phyloP scores from a whole-genome alignment of 805 yeast species.

The Cephaloascus albidus region DNA sequence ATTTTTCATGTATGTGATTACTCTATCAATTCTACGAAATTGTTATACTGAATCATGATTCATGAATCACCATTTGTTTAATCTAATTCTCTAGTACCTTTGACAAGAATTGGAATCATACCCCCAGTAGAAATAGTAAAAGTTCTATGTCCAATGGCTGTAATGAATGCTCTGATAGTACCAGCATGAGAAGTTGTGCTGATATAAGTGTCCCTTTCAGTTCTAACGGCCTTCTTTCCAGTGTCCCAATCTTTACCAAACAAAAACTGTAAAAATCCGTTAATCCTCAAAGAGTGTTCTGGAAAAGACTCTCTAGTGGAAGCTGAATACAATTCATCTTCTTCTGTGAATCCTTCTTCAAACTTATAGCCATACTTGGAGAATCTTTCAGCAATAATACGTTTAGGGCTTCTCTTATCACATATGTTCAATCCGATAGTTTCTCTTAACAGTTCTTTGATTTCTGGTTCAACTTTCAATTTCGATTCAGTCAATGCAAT shows the following conservation, averaged over 20 bases:
- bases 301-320: slow-evolving; percentile 37
- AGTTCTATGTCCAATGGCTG: slow-evolving; percentile 24
- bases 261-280: slow-evolving; percentile 27
- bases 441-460: slow-evolving; percentile 17
- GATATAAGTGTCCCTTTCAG: slow-evolving; percentile 12
- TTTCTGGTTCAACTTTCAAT: slow-evolving; percentile 11
- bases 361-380: slow-evolving; percentile 29
- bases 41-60: too few relatives aligned
- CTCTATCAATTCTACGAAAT: too few relatives aligned
- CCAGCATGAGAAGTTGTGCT: slow-evolving; percentile 29
- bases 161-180: slow-evolving; percentile 20
- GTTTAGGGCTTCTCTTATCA: slow-evolving; percentile 9
- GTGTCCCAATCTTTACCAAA: slow-evolving; percentile 4
- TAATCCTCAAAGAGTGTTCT: slow-evolving; percentile 42
- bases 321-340: slow-evolving; percentile 35
- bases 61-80: too few relatives aligned
- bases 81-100: slow-evolving; percentile 7
- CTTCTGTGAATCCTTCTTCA: slow-evolving; percentile 35
- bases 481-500: slow-evolving; percentile 15
- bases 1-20: too few relatives aligned
- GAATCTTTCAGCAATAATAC: slow-evolving; percentile 27
- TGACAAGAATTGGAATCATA: slow-evolving; percentile 34
- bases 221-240: slow-evolving; percentile 5
- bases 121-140: slow-evolving; percentile 36
- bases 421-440: not conserved